Evolutionary conservation across 2,329 filamentous ascomycete species (phyloP).

Genomic region (Fusarium equiseti): DNA sequence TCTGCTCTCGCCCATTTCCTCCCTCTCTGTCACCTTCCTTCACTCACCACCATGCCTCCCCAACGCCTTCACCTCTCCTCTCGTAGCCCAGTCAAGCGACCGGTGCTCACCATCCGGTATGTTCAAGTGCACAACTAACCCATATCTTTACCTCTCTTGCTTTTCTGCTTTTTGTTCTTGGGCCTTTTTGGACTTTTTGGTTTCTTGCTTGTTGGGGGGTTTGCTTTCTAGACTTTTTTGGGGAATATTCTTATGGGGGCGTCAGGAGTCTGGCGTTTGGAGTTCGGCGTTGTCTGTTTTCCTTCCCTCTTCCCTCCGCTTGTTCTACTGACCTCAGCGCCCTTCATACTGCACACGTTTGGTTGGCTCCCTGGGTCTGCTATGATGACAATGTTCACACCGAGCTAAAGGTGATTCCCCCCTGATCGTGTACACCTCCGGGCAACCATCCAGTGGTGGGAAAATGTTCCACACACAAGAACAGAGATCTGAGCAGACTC

Average conservation of each 20-base stretch:
- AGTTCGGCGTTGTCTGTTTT: not conserved
- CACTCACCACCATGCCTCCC: not conserved
- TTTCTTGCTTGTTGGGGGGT: not conserved
- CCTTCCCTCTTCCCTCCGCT: not conserved
- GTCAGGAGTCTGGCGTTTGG: conserved; percentile 3
- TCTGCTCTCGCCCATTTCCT: not conserved
- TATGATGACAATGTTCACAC: conserved; percentile 47
- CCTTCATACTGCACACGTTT: not conserved
- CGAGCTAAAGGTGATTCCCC: conserved; percentile 39
- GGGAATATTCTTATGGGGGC: not conserved
- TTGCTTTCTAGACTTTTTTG: not conserved
- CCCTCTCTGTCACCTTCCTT: not conserved
- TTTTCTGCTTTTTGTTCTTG: not conserved
- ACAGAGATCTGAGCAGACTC: conserved; percentile 64
- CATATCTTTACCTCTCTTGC: not conserved
- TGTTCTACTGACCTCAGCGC: not conserved
- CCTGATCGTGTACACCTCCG: conserved; percentile 21
- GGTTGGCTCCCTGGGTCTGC: conserved; percentile 14
- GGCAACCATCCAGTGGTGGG: conserved; percentile 21
- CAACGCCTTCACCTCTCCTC: not conserved
- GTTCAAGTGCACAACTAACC: not conserved
- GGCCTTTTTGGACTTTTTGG: not conserved
- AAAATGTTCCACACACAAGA: conserved; percentile 53
- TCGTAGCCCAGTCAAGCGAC: conserved; percentile 11
- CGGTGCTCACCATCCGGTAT: not conserved